Conservation (phyloP, 73 alveolate genomes). For the Paraurostyla sp. region DNA sequence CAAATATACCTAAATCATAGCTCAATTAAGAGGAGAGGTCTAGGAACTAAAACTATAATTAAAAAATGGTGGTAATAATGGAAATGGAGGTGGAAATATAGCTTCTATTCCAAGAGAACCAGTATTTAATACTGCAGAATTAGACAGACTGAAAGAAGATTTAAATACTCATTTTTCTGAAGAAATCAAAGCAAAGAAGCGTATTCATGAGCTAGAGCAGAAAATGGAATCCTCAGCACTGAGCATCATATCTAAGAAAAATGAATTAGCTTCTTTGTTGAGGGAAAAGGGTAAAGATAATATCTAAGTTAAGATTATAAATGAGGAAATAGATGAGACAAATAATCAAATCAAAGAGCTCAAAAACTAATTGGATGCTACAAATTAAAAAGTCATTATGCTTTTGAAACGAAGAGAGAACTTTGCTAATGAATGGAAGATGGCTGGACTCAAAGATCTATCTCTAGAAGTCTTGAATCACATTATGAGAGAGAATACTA, state of each 20-base stretch:
- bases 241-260: slow-evolving; percentile 37
- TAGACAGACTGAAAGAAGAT: slow-evolving; percentile 31
- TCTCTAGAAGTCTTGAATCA: slow-evolving; percentile 28
- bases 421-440: slow-evolving; percentile 49
- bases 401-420: slow-evolving; percentile 49
- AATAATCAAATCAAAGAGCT: slow-evolving; percentile 36
- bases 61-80: neutral
- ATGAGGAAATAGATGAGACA: slow-evolving; percentile 60
- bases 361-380: slow-evolving; percentile 16
- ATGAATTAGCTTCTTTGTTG: slow-evolving; percentile 41
- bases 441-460: slow-evolving; percentile 22
- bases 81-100: neutral
- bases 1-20: slow-evolving; percentile 95
- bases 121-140: neutral
- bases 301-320: slow-evolving; percentile 28
- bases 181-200: slow-evolving; percentile 64
- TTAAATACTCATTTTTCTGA: slow-evolving; percentile 56
- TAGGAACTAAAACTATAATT: slow-evolving; percentile 51
- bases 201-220: slow-evolving; percentile 57
- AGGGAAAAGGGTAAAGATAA: slow-evolving; percentile 47
- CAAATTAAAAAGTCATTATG: neutral
- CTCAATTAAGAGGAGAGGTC: slow-evolving; percentile 88
- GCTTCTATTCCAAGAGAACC: slow-evolving; percentile 21
- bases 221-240: slow-evolving; percentile 25
- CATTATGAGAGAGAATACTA: slow-evolving; percentile 53